Evolutionary conservation across 768 basidiomycete genomes (phyloP).

Genomic region (Lactarius hengduanensis): DNA sequence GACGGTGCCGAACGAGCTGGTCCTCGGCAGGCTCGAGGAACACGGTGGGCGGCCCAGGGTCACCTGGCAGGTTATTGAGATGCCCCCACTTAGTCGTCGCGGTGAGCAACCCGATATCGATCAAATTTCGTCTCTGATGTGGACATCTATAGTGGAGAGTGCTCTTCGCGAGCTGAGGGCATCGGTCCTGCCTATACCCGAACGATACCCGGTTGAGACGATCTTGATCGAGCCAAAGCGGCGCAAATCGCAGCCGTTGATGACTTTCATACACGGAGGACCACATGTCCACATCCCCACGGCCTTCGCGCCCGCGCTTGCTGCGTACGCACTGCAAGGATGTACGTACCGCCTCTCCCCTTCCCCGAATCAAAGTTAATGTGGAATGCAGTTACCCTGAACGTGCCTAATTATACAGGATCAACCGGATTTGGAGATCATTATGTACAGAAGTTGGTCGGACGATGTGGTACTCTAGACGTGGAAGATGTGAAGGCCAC

Average conservation of each 20-base stretch:
- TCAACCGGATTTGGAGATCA: slow-evolving; percentile 37
- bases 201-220: slow-evolving; percentile 27
- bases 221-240: slow-evolving; percentile 25
- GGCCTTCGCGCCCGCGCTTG: slow-evolving; percentile 26
- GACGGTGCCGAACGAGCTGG: slow-evolving; percentile 26
- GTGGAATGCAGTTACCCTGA: slow-evolving; percentile 30
- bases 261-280: slow-evolving; percentile 36
- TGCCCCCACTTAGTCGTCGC: slow-evolving; percentile 18
- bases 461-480: slow-evolving; percentile 36
- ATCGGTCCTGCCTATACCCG: slow-evolving; percentile 19
- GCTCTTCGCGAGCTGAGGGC: slow-evolving; percentile 21
- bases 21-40: slow-evolving; percentile 29
- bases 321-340: slow-evolving; percentile 30
- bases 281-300: slow-evolving; percentile 33
- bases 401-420: slow-evolving; percentile 38
- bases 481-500: slow-evolving; percentile 35
- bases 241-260: slow-evolving; percentile 17
- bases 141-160: slow-evolving; percentile 9
- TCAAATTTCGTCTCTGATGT: not conserved
- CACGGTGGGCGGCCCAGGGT: slow-evolving; percentile 12
- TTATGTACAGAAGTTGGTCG: slow-evolving; percentile 34
- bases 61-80: slow-evolving; percentile 25
- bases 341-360: slow-evolving; percentile 26
- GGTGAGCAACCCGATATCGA: slow-evolving; percentile 14
- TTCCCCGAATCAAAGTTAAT: not conserved